These are phyloP conservation scores for Ambrosia artemisiifolia DNA, from an alignment of 129 eudicot genomes.

Conservation along the genomic window DNA sequence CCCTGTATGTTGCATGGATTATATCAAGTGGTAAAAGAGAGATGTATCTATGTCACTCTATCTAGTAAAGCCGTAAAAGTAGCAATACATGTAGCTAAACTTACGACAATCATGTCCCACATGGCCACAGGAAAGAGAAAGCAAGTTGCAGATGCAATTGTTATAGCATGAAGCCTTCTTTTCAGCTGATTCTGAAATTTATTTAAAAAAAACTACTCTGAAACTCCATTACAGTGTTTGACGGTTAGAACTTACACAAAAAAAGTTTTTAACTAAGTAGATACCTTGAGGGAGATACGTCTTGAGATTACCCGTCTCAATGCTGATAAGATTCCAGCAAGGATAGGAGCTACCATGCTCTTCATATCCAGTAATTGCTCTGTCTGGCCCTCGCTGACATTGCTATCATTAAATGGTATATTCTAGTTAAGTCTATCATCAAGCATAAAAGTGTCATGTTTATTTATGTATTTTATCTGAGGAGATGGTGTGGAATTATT, in stretches of 20 bases:
- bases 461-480: background rate
- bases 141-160: conserved; percentile 88
- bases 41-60: background rate
- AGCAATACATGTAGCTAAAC: conserved; percentile 32
- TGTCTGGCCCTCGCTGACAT: conserved; percentile 41
- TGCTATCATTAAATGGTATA: conserved; percentile 56
- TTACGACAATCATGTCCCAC: conserved; percentile 95
- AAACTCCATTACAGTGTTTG: conserved; percentile 8
- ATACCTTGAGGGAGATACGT: conserved; percentile 91
- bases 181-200: conserved; percentile 77
- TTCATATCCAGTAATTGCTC: conserved; percentile 53
- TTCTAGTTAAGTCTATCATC: conserved; percentile 51
- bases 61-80: background rate
- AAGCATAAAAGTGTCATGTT: background rate
- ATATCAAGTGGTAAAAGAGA: background rate
- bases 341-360: conserved; percentile 72
- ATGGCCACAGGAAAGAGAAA: conserved; percentile 94
- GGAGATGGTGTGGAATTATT: background rate
- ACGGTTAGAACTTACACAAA: background rate
- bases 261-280: background rate
- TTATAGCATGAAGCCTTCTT: conserved; percentile 88
- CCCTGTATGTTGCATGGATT: conserved; percentile 47
- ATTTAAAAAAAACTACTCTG: background rate
- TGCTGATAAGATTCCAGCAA: conserved; percentile 95
- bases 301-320: conserved; percentile 83